phyloP scores from a whole-genome alignment of 164 flowering plant genomes.

The Chimonanthus praecox region DNA sequence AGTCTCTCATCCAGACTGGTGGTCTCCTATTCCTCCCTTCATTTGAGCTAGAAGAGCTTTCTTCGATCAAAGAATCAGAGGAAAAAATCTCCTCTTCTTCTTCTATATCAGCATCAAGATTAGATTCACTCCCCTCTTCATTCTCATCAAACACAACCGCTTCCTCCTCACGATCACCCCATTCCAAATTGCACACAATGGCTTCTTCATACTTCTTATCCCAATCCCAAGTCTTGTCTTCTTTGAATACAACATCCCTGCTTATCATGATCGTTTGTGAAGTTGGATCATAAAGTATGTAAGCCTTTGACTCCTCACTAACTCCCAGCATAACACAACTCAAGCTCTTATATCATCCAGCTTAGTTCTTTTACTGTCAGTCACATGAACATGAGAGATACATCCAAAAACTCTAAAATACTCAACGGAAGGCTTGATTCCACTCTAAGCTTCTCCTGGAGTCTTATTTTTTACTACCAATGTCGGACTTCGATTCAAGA shows the following conservation, averaged over 20 bases:
- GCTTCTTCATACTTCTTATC: neutral
- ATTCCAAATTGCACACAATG: neutral
- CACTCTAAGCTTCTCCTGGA: neutral
- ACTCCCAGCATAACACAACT: neutral
- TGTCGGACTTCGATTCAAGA: neutral
- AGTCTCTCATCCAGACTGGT: neutral
- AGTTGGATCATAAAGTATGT: neutral
- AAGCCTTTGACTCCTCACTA: neutral
- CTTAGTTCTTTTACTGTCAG: too few relatives aligned
- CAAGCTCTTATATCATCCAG: neutral
- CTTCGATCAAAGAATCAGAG: neutral
- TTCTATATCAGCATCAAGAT: too few relatives aligned
- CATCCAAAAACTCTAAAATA: neutral
- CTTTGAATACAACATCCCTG: too few relatives aligned
- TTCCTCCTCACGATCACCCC: neutral
- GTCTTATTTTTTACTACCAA: neutral
- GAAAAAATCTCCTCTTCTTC: too few relatives aligned
- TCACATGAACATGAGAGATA: too few relatives aligned
- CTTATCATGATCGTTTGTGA: neutral
- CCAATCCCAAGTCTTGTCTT: neutral
- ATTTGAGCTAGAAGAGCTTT: neutral
- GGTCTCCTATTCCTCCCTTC: neutral
- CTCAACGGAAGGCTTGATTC: neutral
- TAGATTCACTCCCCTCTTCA: neutral
- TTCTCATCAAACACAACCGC: too few relatives aligned